Percentiles rank a stretch among this genome's conserved stretches.
Conservation (phyloP, 2,329 filamentous ascomycete genomes). For the Pyrenophora graminea region DNA sequence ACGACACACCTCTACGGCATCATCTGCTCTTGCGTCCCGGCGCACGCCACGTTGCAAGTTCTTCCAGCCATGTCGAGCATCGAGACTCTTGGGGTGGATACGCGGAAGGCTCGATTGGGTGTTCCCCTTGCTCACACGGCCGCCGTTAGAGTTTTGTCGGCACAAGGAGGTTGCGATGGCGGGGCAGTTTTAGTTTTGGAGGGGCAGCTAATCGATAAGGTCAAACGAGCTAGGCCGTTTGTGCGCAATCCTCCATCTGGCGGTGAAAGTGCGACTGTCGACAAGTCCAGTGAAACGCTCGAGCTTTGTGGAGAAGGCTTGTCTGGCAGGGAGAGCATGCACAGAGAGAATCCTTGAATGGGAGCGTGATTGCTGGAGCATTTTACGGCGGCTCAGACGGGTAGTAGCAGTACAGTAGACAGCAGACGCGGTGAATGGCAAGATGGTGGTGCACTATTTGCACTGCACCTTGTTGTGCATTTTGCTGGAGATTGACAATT, state of each 20-base stretch:
- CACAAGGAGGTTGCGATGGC: slow-evolving; percentile 10
- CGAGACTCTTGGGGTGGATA: neutral
- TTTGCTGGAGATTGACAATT: slow-evolving; percentile 3
- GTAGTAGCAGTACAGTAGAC: neutral
- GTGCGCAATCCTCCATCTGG: slow-evolving; percentile 8
- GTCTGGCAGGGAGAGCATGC: slow-evolving; percentile 8
- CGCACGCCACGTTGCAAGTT: slow-evolving; percentile 20
- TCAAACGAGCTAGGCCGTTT: slow-evolving; percentile 1
- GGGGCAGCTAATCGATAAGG: slow-evolving; percentile 17
- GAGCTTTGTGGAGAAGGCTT: slow-evolving; percentile 23
- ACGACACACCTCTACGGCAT: slow-evolving; percentile 3
- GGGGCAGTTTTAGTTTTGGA: slow-evolving; percentile 8
- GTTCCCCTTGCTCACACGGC: slow-evolving; percentile 9
- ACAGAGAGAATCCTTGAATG: slow-evolving; percentile 16
- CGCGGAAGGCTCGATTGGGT: slow-evolving; percentile 10
- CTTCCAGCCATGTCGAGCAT: slow-evolving; percentile 12
- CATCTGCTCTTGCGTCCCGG: slow-evolving; percentile 8
- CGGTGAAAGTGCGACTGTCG: slow-evolving; percentile 23
- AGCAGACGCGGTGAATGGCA: neutral
- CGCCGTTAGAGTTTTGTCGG: slow-evolving; percentile 14
- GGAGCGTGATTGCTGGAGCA: slow-evolving; percentile 1
- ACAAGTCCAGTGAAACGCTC: slow-evolving; percentile 16
- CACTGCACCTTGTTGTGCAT: slow-evolving; percentile 11
- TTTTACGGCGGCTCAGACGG: slow-evolving; percentile 3
- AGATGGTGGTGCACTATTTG: slow-evolving; percentile 1